These are phyloP conservation scores for Fusarium devonianum DNA, from an alignment of 2,329 filamentous ascomycete species.

Conservation along the genomic window DNA sequence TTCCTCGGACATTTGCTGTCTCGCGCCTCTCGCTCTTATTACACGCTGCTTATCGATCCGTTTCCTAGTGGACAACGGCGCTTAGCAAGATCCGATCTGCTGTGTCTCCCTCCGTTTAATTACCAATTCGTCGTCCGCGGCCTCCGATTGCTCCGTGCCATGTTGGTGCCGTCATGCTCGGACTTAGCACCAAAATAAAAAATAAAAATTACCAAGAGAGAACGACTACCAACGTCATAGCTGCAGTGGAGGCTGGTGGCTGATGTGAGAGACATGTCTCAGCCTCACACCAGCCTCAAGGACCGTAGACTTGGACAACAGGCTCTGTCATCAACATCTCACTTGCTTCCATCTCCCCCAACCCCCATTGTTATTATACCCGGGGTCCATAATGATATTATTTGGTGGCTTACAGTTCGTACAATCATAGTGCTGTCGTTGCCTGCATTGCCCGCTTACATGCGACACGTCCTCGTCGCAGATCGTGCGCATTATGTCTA, in stretches of 20 bases:
- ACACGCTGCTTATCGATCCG: background rate
- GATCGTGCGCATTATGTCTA: slow-evolving; percentile 4
- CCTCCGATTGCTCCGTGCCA: slow-evolving; percentile 19
- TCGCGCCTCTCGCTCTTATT: slow-evolving; percentile 4
- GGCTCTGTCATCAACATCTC: background rate
- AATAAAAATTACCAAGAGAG: background rate
- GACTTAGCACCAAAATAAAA: slow-evolving; percentile 5
- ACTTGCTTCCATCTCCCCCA: background rate
- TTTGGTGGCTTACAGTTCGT: background rate
- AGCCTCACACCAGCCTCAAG: slow-evolving; percentile 28
- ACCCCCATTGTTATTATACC: slow-evolving; percentile 21
- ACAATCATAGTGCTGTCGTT: background rate
- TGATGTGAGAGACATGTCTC: slow-evolving; percentile 23
- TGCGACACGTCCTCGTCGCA: slow-evolving; percentile 16
- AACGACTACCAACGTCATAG: slow-evolving; percentile 28
- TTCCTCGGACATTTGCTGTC: slow-evolving; percentile 30
- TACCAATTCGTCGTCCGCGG: slow-evolving; percentile 20
- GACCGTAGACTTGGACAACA: background rate
- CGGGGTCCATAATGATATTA: slow-evolving; percentile 6
- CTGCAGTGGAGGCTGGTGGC: slow-evolving; percentile 8
- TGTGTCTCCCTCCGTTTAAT: background rate
- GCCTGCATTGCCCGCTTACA: slow-evolving; percentile 16
- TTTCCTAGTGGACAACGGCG: slow-evolving; percentile 1
- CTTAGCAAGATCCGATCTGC: slow-evolving; percentile 19
- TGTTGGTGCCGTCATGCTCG: no score